A percentile compares a stretch with the other conserved stretches of the same genome.
Conservation (phyloP, 331 rosid genomes). For the Acacia pycnantha region DNA sequence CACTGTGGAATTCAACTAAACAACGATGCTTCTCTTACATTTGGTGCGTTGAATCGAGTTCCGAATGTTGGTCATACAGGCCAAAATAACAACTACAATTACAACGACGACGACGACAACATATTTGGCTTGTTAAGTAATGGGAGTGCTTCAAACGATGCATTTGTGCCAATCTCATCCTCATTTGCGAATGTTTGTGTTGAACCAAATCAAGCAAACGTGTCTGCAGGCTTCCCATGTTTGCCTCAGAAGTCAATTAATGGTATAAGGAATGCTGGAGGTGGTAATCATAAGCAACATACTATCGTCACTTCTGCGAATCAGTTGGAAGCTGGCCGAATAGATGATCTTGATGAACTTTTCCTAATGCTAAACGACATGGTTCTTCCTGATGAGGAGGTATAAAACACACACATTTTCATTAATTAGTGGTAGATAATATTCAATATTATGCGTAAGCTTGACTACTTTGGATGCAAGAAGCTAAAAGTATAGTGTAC, state of each 20-base stretch:
- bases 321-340: neutral
- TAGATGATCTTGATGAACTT: constrained; percentile 15
- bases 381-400: constrained; percentile 21
- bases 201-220: neutral
- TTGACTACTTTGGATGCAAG: neutral
- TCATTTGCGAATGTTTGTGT: neutral
- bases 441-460: neutral
- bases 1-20: constrained; percentile 19
- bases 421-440: neutral
- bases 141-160: neutral
- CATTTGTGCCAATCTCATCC: neutral
- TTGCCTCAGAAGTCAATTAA: neutral
- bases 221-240: neutral
- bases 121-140: constrained; percentile 3
- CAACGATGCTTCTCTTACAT: constrained; percentile 9
- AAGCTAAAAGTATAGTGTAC: neutral
- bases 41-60: neutral
- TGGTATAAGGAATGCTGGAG: neutral
- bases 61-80: neutral
- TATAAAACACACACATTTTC: constrained; percentile 4
- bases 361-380: neutral
- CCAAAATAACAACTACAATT: neutral
- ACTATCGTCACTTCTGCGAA: neutral
- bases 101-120: neutral
- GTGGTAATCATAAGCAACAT: neutral